Percentiles rank a stretch among this genome's conserved stretches.
These are phyloP conservation scores for Kodamaea sagamina DNA, from an alignment of 805 yeast species.

Conservation along the genomic window DNA sequence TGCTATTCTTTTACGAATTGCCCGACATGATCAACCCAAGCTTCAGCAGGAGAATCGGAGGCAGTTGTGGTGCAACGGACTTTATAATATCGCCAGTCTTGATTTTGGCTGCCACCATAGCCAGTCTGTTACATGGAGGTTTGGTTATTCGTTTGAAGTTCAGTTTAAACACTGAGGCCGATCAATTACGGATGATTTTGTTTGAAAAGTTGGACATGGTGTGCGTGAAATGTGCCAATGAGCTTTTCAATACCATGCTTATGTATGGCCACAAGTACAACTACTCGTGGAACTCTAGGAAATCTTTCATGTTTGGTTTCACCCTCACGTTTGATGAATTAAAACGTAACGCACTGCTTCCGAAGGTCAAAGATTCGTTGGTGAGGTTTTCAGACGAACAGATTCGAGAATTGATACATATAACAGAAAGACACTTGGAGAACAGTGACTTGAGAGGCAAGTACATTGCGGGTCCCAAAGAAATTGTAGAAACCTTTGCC, in stretches of 20 bases:
- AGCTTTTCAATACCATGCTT: slow-evolving; percentile 2
- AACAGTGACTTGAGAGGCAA: not conserved
- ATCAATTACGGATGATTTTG: not conserved
- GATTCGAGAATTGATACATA: slow-evolving; percentile 2
- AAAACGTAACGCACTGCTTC: not conserved
- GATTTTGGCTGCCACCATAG: slow-evolving; percentile 6
- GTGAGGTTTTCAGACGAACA: slow-evolving; percentile 5
- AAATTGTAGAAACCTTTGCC: slow-evolving; percentile 4
- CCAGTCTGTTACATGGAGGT: slow-evolving; percentile 10
- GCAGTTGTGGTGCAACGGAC: not conserved
- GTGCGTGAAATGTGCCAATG: not conserved
- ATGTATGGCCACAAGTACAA: slow-evolving; percentile 10
- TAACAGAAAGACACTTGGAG: slow-evolving; percentile 3
- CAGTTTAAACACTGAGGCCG: slow-evolving; percentile 1
- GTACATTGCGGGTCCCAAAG: not conserved
- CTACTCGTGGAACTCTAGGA: slow-evolving; percentile 15
- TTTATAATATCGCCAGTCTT: slow-evolving; percentile 12
- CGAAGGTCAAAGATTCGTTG: not conserved
- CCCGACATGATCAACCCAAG: slow-evolving; percentile 5
- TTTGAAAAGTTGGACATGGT: slow-evolving; percentile 1
- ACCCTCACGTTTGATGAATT: not conserved
- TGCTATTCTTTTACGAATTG: slow-evolving; percentile 19
- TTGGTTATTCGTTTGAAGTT: slow-evolving; percentile 11
- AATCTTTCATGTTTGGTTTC: slow-evolving; percentile 10
- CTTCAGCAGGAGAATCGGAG: not conserved